A percentile compares a stretch with the other conserved stretches of the same genome.
Conservation (phyloP, 1,284 basidiomycete genomes). For the Papiliotrema terrestris region DNA sequence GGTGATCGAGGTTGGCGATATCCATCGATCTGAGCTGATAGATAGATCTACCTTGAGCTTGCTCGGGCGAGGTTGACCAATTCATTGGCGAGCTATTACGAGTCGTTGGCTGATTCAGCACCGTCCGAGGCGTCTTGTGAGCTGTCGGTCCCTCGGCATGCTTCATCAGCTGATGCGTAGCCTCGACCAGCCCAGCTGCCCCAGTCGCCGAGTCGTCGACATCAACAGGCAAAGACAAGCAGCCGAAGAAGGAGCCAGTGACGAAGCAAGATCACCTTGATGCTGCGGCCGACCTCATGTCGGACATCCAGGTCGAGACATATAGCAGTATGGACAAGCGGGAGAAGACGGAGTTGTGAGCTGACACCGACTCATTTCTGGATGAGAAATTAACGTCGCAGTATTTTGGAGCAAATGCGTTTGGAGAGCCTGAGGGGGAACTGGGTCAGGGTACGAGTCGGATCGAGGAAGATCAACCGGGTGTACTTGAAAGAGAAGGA, state of each 20-base stretch:
- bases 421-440: constrained; percentile 71
- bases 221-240: constrained; percentile 41
- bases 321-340: constrained; percentile 97
- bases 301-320: constrained; percentile 96
- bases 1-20: constrained; percentile 18
- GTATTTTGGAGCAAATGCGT: constrained; percentile 95
- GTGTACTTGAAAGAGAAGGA: constrained; percentile 84
- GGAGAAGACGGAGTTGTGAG: constrained; percentile 91
- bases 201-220: constrained; percentile 16
- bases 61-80: constrained; percentile 91
- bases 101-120: constrained; percentile 55
- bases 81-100: constrained; percentile 76
- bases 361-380: background rate
- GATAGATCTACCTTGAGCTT: constrained; percentile 93
- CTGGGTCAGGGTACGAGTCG: constrained; percentile 88
- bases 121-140: constrained; percentile 39
- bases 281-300: constrained; percentile 81
- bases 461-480: constrained; percentile 90
- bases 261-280: constrained; percentile 60
- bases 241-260: constrained; percentile 46
- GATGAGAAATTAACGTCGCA: constrained; percentile 13
- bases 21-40: background rate
- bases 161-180: background rate
- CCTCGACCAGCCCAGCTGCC: constrained; percentile 8
- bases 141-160: constrained; percentile 4